Conservation (phyloP, 192 early-diverging fungal genomes). For the Diversispora eburnea region DNA sequence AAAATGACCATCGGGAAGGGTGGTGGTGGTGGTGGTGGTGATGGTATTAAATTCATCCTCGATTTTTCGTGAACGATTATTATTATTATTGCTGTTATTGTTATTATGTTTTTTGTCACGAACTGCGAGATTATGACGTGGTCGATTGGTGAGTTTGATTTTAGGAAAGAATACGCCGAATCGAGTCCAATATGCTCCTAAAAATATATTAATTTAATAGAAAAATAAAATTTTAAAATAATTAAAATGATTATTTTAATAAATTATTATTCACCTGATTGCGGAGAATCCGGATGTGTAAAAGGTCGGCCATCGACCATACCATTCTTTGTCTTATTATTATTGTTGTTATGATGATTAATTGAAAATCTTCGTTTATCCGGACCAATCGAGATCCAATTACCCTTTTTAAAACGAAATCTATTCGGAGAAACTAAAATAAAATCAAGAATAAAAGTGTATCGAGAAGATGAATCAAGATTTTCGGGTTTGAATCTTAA, state of each 20-base stretch:
- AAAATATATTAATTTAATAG: no score
- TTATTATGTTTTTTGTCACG: no score
- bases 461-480: constrained; percentile 41
- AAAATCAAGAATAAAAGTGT: constrained; percentile 45
- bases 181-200: constrained; percentile 42
- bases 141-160: constrained; percentile 49
- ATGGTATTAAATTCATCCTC: neutral
- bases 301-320: constrained; percentile 10
- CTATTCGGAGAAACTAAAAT: constrained; percentile 34
- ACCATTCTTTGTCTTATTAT: neutral
- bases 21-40: no score
- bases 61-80: no score
- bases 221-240: no score
- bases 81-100: no score
- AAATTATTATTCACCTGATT: constrained; percentile 17
- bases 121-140: neutral
- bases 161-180: constrained; percentile 44
- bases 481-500: constrained; percentile 38
- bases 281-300: constrained; percentile 34
- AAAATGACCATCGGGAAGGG: constrained; percentile 40
- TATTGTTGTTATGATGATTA: constrained; percentile 12
- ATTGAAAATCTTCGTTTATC: constrained; percentile 1
- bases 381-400: constrained; percentile 33
- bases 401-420: constrained; percentile 37
- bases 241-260: neutral